Percentiles rank a stretch among this genome's conserved stretches.
phyloP scores from a whole-genome alignment of 2,329 filamentous ascomycete genomes.

The Passalora sequoiae region DNA sequence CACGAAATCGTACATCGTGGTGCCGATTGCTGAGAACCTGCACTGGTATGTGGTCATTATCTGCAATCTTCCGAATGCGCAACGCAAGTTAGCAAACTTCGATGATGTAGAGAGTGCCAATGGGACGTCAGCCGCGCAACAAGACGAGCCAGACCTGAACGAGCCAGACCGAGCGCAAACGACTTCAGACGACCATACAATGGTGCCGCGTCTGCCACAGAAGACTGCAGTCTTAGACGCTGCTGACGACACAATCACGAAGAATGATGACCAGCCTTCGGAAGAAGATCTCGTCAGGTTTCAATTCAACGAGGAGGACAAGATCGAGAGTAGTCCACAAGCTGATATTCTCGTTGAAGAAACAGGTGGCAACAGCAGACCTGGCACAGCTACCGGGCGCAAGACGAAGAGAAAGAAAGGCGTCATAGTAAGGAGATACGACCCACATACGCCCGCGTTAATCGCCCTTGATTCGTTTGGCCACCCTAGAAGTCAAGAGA shows the following conservation, averaged over 20 bases:
- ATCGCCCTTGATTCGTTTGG: constrained; percentile 85
- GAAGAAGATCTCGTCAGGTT: constrained; percentile 5
- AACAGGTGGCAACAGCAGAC: neutral
- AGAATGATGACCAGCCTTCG: neutral
- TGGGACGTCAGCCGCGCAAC: neutral
- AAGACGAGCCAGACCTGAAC: neutral
- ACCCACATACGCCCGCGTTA: constrained; percentile 55
- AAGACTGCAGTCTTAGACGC: too few species aligned
- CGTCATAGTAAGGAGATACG: constrained; percentile 28
- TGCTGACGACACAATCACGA: neutral
- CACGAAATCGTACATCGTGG: constrained; percentile 78
- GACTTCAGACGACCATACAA: neutral
- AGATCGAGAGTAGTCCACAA: constrained; percentile 2
- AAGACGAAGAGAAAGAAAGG: constrained; percentile 19
- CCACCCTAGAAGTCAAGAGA: constrained; percentile 57
- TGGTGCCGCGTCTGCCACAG: neutral
- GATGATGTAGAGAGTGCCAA: constrained; percentile 10
- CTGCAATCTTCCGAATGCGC: constrained; percentile 67
- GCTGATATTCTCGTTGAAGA: neutral
- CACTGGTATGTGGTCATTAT: constrained; percentile 98
- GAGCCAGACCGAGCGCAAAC: neutral
- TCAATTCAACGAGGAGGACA: constrained; percentile 17
- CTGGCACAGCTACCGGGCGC: constrained; percentile 7
- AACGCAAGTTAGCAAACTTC: constrained; percentile 13
- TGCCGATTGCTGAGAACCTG: constrained; percentile 77